Percentiles rank a stretch among this genome's conserved stretches.
Conservation (phyloP, 2,329 filamentous ascomycete species). For the Talaromyces sp. region DNA sequence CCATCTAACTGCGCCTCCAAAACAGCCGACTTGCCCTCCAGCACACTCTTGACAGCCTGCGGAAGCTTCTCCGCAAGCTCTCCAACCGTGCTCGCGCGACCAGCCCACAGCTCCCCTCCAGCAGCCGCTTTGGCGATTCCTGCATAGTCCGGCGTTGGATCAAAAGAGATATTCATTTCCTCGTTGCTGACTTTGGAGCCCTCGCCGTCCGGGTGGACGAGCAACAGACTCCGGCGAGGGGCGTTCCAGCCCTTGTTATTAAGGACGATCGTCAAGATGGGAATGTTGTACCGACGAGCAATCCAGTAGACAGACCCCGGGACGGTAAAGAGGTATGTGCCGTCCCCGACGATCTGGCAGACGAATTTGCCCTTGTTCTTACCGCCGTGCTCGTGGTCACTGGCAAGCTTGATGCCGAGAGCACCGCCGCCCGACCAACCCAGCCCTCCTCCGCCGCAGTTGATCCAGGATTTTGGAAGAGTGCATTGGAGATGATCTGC, state of each 20-base stretch:
- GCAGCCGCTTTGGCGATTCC: conserved; percentile 65
- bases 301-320: conserved; percentile 68
- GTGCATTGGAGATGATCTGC: conserved; percentile 67
- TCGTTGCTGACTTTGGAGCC: conserved; percentile 60
- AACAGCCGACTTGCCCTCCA: conserved; percentile 57
- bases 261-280: conserved; percentile 62
- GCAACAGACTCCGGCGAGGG: conserved; percentile 56
- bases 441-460: conserved; percentile 74
- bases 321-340: conserved; percentile 63
- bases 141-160: conserved; percentile 62
- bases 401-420: conserved; percentile 71
- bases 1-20: conserved; percentile 59
- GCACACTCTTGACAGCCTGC: conserved; percentile 57
- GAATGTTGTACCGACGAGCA: conserved; percentile 61
- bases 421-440: conserved; percentile 76
- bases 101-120: conserved; percentile 61
- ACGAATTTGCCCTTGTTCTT: conserved; percentile 56
- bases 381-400: conserved; percentile 50
- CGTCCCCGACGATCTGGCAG: conserved; percentile 64
- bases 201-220: conserved; percentile 63
- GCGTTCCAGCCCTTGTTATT: conserved; percentile 72
- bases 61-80: conserved; percentile 54
- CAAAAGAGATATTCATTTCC: conserved; percentile 64
- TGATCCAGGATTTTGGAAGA: conserved; percentile 70
- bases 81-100: conserved; percentile 53